These are phyloP conservation scores for Aureoboletus auriporus DNA, from an alignment of 768 basidiomycete species.

Conservation along the genomic window DNA sequence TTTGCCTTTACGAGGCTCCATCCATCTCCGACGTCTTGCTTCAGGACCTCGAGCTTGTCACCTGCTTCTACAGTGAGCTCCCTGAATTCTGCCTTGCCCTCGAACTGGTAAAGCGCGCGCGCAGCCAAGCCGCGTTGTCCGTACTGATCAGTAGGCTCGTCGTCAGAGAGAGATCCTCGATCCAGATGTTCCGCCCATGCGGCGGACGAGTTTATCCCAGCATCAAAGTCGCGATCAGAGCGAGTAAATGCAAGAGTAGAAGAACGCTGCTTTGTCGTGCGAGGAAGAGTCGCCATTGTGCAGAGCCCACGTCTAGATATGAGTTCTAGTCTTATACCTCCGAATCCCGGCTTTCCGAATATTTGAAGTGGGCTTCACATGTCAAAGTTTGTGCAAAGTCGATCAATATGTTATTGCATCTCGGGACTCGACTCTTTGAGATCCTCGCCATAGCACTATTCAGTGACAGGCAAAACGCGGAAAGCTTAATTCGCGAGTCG, in stretches of 20 bases:
- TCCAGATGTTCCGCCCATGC: slow-evolving; percentile 72
- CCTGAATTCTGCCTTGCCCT: slow-evolving; percentile 70
- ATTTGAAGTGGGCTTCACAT: background rate
- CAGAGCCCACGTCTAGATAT: background rate
- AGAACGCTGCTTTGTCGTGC: slow-evolving; percentile 23
- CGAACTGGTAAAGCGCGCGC: slow-evolving; percentile 68
- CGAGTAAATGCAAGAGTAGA: slow-evolving; percentile 9
- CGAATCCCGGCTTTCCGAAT: background rate
- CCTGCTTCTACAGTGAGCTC: slow-evolving; percentile 69
- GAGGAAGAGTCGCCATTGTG: slow-evolving; percentile 38
- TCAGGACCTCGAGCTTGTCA: slow-evolving; percentile 66
- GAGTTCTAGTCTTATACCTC: background rate
- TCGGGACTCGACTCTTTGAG: background rate
- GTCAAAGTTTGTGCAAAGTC: background rate
- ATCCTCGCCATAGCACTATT: background rate
- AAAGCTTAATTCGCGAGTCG: background rate
- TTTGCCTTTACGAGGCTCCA: slow-evolving; percentile 71
- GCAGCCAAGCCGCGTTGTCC: slow-evolving; percentile 45
- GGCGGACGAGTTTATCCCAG: slow-evolving; percentile 70
- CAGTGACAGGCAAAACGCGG: background rate
- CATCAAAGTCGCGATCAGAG: slow-evolving; percentile 53
- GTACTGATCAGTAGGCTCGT: slow-evolving; percentile 40
- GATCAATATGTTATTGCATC: background rate
- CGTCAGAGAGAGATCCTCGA: slow-evolving; percentile 45
- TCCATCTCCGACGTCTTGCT: slow-evolving; percentile 69